Evolutionary conservation across 1,139 yeast genomes (phyloP).

Genomic region (Zhuliangozyma parablackwelliae): DNA sequence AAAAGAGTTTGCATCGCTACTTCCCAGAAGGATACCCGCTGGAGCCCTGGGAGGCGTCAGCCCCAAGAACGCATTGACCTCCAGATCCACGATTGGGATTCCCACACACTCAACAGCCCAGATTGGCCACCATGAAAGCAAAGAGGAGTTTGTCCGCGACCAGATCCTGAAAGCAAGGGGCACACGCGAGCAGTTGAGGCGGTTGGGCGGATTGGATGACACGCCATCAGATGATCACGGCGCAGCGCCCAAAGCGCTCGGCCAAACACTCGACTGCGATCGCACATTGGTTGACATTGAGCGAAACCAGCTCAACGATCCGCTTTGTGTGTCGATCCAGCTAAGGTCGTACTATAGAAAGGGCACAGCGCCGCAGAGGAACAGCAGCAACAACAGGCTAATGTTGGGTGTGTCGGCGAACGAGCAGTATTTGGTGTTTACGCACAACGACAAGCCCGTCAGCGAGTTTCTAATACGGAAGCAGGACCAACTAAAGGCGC

Average conservation of each 20-base stretch:
- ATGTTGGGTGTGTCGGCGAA: constrained; percentile 8
- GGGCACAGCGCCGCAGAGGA: neutral
- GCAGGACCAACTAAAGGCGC: constrained; percentile 6
- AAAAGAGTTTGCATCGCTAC: constrained; percentile 5
- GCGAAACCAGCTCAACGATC: neutral
- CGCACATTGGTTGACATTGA: neutral
- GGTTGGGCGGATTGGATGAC: too few relatives aligned
- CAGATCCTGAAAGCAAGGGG: too few relatives aligned
- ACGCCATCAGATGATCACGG: too few relatives aligned
- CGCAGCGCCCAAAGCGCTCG: too few relatives aligned
- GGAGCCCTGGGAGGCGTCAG: constrained; percentile 3
- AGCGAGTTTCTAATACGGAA: constrained; percentile 7
- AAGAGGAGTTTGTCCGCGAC: too few relatives aligned
- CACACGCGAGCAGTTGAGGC: too few relatives aligned
- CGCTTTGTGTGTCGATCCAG: neutral
- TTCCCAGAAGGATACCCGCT: constrained; percentile 1
- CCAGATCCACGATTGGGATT: constrained; percentile 1
- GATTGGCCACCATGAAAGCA: neutral
- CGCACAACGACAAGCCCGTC: constrained; percentile 3
- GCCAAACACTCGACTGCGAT: neutral
- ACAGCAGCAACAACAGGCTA: neutral
- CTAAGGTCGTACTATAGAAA: neutral
- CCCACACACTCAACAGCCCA: constrained; percentile 1
- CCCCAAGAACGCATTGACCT: constrained; percentile 5
- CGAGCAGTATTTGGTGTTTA: constrained; percentile 7